Percentiles rank a stretch among this genome's conserved stretches.
Evolutionary conservation across 2,329 filamentous ascomycete genomes (phyloP).

Genomic region (Fusarium sp.): DNA sequence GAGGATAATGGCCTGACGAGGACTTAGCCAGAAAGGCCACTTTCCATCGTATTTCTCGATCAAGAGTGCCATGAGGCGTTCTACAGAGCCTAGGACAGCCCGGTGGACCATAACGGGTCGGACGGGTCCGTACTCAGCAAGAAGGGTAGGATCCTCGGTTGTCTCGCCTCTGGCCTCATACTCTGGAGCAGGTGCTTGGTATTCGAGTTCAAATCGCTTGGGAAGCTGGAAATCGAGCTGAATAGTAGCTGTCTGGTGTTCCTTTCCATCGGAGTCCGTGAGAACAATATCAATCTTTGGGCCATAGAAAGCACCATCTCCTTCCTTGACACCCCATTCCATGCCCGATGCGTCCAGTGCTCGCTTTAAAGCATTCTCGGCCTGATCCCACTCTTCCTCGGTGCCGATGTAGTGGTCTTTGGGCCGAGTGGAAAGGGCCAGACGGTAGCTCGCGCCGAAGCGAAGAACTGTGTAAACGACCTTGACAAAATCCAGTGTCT

Average conservation of each 20-base stretch:
- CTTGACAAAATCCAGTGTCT: conserved; percentile 78
- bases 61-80: conserved; percentile 84
- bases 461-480: conserved; percentile 77
- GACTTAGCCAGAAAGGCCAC: conserved; percentile 92
- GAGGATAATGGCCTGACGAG: conserved; percentile 79
- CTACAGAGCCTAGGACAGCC: conserved; percentile 84
- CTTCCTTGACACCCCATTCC: conserved; percentile 79
- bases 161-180: conserved; percentile 65
- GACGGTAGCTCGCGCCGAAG: conserved; percentile 74
- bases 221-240: conserved; percentile 92
- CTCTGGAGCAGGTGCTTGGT: conserved; percentile 75
- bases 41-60: conserved; percentile 84
- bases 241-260: conserved; percentile 89
- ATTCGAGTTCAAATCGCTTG: conserved; percentile 81
- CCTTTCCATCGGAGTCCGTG: conserved; percentile 82
- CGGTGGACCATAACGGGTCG: conserved; percentile 84
- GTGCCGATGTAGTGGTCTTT: conserved; percentile 81
- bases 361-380: conserved; percentile 54
- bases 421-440: conserved; percentile 83
- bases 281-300: conserved; percentile 92
- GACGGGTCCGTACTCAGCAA: conserved; percentile 68
- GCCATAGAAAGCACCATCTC: conserved; percentile 90
- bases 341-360: conserved; percentile 73
- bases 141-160: conserved; percentile 59
- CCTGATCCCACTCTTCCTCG: conserved; percentile 69